These are phyloP conservation scores for Adansonia gregorii DNA, from an alignment of 441 rosid genomes.

Conservation along the genomic window DNA sequence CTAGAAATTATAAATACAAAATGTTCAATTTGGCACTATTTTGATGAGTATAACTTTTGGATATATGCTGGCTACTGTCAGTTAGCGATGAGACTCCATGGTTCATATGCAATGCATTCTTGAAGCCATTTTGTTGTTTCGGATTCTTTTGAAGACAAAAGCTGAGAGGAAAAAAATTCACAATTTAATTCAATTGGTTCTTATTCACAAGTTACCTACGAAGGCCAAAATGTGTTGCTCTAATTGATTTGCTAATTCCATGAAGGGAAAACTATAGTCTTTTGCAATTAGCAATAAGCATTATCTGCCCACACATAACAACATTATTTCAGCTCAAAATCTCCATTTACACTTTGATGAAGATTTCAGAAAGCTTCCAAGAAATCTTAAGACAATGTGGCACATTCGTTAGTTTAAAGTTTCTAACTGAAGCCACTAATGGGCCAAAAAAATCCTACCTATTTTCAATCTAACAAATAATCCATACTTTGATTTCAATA, in stretches of 20 bases:
- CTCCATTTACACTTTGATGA: not conserved
- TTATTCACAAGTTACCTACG: no score
- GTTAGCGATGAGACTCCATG: no score
- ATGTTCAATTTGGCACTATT: slow-evolving; percentile 9
- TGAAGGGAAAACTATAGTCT: no score
- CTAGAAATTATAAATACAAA: not conserved
- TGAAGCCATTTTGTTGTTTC: not conserved
- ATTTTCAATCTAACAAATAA: not conserved
- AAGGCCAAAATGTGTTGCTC: no score
- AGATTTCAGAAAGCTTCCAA: not conserved
- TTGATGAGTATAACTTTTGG: not conserved
- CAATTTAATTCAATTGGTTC: not conserved
- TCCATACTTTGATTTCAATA: slow-evolving; percentile 9
- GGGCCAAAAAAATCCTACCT: not conserved
- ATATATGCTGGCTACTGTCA: not conserved
- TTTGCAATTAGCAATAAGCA: no score
- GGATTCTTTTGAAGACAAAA: not conserved
- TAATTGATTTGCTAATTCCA: no score
- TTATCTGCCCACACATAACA: not conserved
- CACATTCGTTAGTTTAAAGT: not conserved
- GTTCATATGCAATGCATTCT: not conserved
- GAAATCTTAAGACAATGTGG: not conserved
- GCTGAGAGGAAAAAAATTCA: not conserved
- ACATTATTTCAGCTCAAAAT: not conserved
- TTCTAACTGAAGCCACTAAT: not conserved